These are phyloP conservation scores for Pseudocohnilembus persalinus DNA, from an alignment of 169 alveolate genomes.

Conservation along the genomic window DNA sequence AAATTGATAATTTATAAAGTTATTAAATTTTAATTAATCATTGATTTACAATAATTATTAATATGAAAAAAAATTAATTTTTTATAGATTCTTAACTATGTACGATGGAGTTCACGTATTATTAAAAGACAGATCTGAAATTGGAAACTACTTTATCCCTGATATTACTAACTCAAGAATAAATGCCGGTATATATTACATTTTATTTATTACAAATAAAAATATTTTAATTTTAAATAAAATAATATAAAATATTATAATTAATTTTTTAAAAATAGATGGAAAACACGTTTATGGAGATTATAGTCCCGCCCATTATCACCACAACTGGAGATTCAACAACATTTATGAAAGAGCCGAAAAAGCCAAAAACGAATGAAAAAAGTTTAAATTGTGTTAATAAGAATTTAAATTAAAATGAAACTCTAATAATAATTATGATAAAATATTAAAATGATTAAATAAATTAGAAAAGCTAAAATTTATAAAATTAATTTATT, in stretches of 20 bases:
- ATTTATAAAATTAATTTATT: no score
- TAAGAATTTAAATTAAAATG: background rate
- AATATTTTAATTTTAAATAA: no score
- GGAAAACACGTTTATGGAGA: slow-evolving; percentile 58
- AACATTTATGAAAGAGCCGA: slow-evolving; percentile 32
- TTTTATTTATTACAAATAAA: no score
- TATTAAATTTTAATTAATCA: no score
- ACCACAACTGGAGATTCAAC: slow-evolving; percentile 63
- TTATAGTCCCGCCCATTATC: slow-evolving; percentile 72
- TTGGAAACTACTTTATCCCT: slow-evolving; percentile 64
- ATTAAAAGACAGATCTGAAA: slow-evolving; percentile 64
- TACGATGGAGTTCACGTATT: slow-evolving; percentile 68
- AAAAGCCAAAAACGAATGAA: slow-evolving; percentile 5
- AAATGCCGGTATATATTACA: background rate
- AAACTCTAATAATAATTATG: no score
- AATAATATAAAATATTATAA: no score
- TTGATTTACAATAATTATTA: slow-evolving; percentile 1
- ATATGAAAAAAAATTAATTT: slow-evolving; percentile 15
- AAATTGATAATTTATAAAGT: no score
- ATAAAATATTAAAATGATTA: no score
- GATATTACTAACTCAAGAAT: slow-evolving; percentile 47
- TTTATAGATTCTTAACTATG: slow-evolving; percentile 56
- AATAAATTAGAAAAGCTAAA: no score
- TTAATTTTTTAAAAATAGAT: slow-evolving; percentile 31
- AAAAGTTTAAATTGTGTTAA: background rate